Percentiles rank a stretch among this genome's conserved stretches.
These are phyloP conservation scores for Prototheca cutis DNA, from an alignment of 163 green algal genomes.

Conservation along the genomic window DNA sequence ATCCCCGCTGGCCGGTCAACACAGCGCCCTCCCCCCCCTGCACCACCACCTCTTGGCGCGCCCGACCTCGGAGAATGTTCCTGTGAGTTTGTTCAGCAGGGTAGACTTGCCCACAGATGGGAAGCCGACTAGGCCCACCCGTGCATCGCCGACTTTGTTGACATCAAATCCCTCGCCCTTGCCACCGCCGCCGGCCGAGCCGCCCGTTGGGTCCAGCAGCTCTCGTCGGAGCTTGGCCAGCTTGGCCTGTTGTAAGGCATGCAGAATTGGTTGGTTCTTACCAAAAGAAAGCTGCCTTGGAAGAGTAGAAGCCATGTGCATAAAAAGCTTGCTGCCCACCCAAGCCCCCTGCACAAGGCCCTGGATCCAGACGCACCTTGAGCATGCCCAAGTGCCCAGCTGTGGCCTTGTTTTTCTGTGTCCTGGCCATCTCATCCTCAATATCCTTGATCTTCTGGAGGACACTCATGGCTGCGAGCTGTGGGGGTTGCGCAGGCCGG, in stretches of 20 bases:
- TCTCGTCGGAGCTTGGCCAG: slow-evolving; percentile 93
- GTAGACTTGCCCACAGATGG: slow-evolving; percentile 97
- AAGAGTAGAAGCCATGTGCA: no score
- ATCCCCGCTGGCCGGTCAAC: background rate
- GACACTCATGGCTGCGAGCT: slow-evolving; percentile 14
- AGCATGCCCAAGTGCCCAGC: slow-evolving; percentile 81
- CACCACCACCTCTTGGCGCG: background rate
- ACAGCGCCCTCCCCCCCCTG: background rate
- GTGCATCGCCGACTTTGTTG: slow-evolving; percentile 86
- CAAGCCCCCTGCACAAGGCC: no score
- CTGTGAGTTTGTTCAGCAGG: slow-evolving; percentile 95
- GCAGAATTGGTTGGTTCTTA: no score
- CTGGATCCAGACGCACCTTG: no score
- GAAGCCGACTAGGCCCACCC: slow-evolving; percentile 85
- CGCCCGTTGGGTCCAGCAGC: slow-evolving; percentile 71
- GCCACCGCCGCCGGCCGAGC: slow-evolving; percentile 50
- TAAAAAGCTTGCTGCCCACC: no score
- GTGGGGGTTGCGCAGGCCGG: no score
- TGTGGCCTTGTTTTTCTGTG: slow-evolving; percentile 99
- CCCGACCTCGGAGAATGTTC: slow-evolving; percentile 87
- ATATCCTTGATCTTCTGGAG: slow-evolving; percentile 33
- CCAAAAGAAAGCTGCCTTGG: no score
- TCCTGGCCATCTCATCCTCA: slow-evolving; percentile 78
- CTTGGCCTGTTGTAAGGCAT: slow-evolving; percentile 86
- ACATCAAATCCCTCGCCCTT: slow-evolving; percentile 91